A percentile compares a stretch with the other conserved stretches of the same genome.
phyloP scores from a whole-genome alignment of 176 grass and related monocot species.

The Dendrocalamus sinicus region DNA sequence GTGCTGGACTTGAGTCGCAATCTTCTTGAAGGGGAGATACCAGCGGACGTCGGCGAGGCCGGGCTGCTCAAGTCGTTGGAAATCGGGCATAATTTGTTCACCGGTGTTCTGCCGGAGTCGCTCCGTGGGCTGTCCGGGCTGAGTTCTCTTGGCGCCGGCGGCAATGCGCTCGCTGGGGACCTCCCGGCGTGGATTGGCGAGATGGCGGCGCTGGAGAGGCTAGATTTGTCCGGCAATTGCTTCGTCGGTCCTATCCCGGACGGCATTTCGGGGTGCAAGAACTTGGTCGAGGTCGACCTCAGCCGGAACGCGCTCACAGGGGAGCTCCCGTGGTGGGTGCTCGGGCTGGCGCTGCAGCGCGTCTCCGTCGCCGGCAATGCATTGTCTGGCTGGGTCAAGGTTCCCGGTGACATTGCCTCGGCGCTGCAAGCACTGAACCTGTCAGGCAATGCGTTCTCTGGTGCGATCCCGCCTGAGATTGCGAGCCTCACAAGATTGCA shows the following conservation, averaged over 20 bases:
- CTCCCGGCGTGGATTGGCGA: slow-evolving; percentile 78
- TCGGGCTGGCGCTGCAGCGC: slow-evolving; percentile 49
- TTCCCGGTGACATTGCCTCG: slow-evolving; percentile 26
- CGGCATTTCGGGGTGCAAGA: slow-evolving; percentile 55
- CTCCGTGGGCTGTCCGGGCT: slow-evolving; percentile 56
- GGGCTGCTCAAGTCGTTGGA: slow-evolving; percentile 62
- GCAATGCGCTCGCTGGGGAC: slow-evolving; percentile 57
- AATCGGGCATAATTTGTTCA: slow-evolving; percentile 67
- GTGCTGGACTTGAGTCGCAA: slow-evolving; percentile 59
- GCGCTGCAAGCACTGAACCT: slow-evolving; percentile 60
- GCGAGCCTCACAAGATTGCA: slow-evolving; percentile 43
- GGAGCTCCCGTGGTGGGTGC: slow-evolving; percentile 70
- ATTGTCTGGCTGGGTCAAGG: slow-evolving; percentile 57
- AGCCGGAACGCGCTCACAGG: slow-evolving; percentile 68
- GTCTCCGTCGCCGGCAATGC: slow-evolving; percentile 63
- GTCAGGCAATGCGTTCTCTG: slow-evolving; percentile 61
- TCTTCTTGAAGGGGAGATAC: slow-evolving; percentile 62
- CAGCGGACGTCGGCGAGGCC: slow-evolving; percentile 64
- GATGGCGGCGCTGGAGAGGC: slow-evolving; percentile 59
- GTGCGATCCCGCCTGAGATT: slow-evolving; percentile 53
- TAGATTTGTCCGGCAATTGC: slow-evolving; percentile 72
- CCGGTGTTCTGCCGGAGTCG: slow-evolving; percentile 61
- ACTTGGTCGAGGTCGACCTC: slow-evolving; percentile 59
- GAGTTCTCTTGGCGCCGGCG: slow-evolving; percentile 53
- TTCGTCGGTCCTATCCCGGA: slow-evolving; percentile 64